Conservation (phyloP, 2,329 filamentous ascomycete species). For the Ilyonectria robusta region DNA sequence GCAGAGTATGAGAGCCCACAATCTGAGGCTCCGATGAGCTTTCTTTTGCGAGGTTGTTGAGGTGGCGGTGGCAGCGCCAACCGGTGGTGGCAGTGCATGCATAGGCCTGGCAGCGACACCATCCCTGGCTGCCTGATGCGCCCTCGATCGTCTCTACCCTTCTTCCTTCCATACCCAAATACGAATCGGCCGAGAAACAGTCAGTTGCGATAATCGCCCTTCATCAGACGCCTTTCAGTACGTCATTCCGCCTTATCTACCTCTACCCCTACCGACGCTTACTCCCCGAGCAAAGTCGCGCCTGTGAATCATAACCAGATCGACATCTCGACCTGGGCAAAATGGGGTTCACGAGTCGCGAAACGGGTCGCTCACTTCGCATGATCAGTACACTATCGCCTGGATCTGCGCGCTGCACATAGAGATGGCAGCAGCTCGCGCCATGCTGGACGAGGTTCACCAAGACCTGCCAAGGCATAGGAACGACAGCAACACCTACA, state of each 20-base stretch:
- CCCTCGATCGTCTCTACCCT: background rate
- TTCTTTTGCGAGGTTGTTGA: background rate
- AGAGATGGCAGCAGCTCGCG: slow-evolving; percentile 47
- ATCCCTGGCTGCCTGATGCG: background rate
- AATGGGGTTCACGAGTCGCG: background rate
- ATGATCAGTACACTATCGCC: slow-evolving; percentile 42
- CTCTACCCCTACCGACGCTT: background rate
- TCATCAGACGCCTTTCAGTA: too few species aligned
- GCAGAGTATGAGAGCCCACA: background rate
- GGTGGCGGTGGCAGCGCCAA: background rate
- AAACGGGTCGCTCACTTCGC: background rate
- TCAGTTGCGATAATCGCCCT: background rate
- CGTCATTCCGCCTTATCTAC: too few species aligned
- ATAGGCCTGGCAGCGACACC: background rate
- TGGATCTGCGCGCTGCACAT: slow-evolving; percentile 50
- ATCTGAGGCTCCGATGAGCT: background rate
- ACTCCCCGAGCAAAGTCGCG: background rate
- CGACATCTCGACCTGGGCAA: background rate
- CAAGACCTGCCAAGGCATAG: background rate
- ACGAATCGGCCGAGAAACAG: too few species aligned
- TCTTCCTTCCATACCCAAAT: background rate
- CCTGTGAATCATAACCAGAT: background rate
- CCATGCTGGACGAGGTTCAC: slow-evolving; percentile 48
- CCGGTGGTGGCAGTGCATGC: background rate
- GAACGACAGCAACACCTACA: slow-evolving; percentile 46